phyloP scores from a whole-genome alignment of 192 early-diverging fungal species.

The Dissophora ornata region DNA sequence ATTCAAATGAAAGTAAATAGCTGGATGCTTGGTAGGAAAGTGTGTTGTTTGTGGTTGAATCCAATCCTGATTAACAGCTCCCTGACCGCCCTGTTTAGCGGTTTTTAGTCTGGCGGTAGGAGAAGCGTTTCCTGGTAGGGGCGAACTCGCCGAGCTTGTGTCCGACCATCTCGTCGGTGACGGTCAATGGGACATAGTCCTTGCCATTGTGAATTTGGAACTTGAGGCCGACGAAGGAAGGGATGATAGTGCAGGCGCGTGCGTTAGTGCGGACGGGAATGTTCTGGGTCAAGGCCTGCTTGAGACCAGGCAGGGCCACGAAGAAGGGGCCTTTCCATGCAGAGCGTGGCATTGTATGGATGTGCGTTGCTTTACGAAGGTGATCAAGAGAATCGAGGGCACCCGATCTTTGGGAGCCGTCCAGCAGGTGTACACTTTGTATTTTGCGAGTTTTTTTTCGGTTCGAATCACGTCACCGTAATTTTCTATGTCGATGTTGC shows the following conservation, averaged over 20 bases:
- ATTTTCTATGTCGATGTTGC: too few species aligned
- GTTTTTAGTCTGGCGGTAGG: conserved; percentile 82
- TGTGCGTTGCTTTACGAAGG: too few species aligned
- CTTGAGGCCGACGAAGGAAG: conserved; percentile 87
- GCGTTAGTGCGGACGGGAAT: conserved; percentile 79
- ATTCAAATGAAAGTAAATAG: too few species aligned
- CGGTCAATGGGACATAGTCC: conserved; percentile 80
- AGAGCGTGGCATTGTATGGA: conserved; percentile 64
- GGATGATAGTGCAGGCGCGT: conserved; percentile 89
- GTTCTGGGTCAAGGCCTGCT: conserved; percentile 66
- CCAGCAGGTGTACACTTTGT: too few species aligned
- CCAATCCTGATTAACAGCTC: too few species aligned
- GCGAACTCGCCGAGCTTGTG: conserved; percentile 96
- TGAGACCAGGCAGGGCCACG: conserved; percentile 68
- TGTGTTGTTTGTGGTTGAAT: too few species aligned
- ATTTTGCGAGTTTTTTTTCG: too few species aligned
- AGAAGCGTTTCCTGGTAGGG: conserved; percentile 86
- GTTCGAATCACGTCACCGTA: too few species aligned
- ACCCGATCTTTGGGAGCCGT: too few species aligned
- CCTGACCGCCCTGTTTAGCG: conserved; percentile 57
- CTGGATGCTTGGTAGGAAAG: too few species aligned
- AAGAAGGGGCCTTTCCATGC: conserved; percentile 77
- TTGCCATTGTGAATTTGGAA: conserved; percentile 97
- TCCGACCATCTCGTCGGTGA: conserved; percentile 95
- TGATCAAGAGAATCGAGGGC: too few species aligned